These are phyloP conservation scores for Fusarium protoensiforme DNA, from an alignment of 2,329 filamentous ascomycete species.

Conservation along the genomic window DNA sequence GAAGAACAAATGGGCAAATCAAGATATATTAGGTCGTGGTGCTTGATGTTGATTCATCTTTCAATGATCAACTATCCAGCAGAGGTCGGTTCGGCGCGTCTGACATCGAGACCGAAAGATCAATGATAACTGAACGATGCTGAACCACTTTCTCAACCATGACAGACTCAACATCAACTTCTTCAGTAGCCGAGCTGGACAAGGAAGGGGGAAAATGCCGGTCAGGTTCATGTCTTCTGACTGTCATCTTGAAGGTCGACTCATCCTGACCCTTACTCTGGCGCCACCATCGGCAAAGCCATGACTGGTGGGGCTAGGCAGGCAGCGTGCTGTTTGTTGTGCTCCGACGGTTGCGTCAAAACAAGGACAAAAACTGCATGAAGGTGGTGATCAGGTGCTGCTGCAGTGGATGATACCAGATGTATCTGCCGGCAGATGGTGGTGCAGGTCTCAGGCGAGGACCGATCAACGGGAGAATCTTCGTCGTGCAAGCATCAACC, in stretches of 20 bases:
- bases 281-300: not conserved
- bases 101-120: not conserved
- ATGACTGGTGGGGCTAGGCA: not conserved
- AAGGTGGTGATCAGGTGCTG: not conserved
- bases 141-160: not conserved
- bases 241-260: not conserved
- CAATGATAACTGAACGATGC: not conserved
- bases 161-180: not conserved
- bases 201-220: too few relatives aligned
- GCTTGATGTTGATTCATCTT: not conserved
- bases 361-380: not conserved
- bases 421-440: not conserved
- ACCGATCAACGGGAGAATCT: not conserved
- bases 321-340: not conserved
- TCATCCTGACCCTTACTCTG: not conserved
- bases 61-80: not conserved
- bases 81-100: not conserved
- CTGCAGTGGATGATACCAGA: not conserved
- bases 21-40: rapidly evolving
- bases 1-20: too few relatives aligned
- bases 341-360: not conserved
- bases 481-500: not conserved
- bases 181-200: not conserved
- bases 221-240: not conserved
- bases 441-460: not conserved